A percentile compares a stretch with the other conserved stretches of the same genome.
phyloP scores from a whole-genome alignment of 140 eudicot genomes.

The Artemisia princeps region DNA sequence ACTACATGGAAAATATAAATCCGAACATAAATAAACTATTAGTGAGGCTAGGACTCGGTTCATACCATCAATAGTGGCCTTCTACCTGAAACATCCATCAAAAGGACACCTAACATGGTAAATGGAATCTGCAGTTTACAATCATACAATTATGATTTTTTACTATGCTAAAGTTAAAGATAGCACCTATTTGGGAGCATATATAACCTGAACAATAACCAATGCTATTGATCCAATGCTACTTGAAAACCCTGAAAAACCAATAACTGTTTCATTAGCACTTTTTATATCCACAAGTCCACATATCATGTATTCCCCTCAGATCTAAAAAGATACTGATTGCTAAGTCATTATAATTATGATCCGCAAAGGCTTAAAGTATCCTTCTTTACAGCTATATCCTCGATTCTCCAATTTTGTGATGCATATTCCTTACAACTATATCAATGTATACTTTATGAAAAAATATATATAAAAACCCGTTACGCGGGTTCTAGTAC shows the following conservation, averaged over 20 bases:
- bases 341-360: neutral
- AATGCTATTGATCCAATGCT: slow-evolving; percentile 58
- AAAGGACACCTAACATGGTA: slow-evolving; percentile 52
- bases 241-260: slow-evolving; percentile 55
- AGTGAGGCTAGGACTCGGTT: neutral
- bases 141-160: slow-evolving; percentile 1
- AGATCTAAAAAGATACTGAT: neutral
- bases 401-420: too few relatives aligned
- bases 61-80: slow-evolving; percentile 61
- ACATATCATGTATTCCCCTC: neutral
- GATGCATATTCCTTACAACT: too few relatives aligned
- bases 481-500: too few relatives aligned
- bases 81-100: slow-evolving; percentile 81
- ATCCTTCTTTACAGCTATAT: too few relatives aligned
- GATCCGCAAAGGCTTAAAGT: too few relatives aligned
- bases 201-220: slow-evolving; percentile 72
- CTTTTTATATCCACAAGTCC: neutral
- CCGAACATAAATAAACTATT: neutral
- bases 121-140: slow-evolving; percentile 58
- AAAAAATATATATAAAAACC: too few relatives aligned
- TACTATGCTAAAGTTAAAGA: neutral
- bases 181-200: neutral
- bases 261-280: neutral
- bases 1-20: neutral
- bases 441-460: too few relatives aligned